Conservation (phyloP, 2,329 filamentous ascomycete genomes). For the Colletotrichum noveboracense region DNA sequence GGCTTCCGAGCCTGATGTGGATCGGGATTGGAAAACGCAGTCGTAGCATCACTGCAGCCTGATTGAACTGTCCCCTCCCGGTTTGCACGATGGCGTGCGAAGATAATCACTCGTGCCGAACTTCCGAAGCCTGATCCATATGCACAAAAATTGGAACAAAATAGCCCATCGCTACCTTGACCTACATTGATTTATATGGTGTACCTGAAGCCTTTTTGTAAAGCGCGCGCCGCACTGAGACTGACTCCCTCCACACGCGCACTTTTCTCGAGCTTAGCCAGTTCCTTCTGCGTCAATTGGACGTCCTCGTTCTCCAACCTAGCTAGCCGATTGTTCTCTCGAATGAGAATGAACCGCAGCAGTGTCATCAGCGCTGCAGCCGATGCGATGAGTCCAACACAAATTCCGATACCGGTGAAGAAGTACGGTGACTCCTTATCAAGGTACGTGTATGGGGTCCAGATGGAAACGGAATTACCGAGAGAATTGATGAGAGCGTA, state of each 20-base stretch:
- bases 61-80: neutral
- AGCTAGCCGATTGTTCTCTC: constrained; percentile 51
- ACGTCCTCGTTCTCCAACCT: constrained; percentile 53
- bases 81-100: neutral
- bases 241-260: constrained; percentile 57
- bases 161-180: neutral
- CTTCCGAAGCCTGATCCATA: neutral
- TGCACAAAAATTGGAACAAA: neutral
- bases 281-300: constrained; percentile 49
- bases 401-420: constrained; percentile 43
- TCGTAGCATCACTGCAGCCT: neutral
- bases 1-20: neutral
- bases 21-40: neutral
- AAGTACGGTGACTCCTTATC: constrained; percentile 41
- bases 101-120: neutral
- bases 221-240: constrained; percentile 48
- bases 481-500: constrained; percentile 61
- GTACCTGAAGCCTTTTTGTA: constrained; percentile 62
- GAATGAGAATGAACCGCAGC: constrained; percentile 38
- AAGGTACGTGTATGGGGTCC: constrained; percentile 54
- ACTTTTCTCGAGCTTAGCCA: constrained; percentile 51
- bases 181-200: constrained; percentile 37
- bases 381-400: constrained; percentile 38
- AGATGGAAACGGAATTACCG: constrained; percentile 58
- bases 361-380: constrained; percentile 40